Base-by-base conservation (phyloP, 1,284 basidiomycete genomes). In the Moesziomyces parantarcticus region DNA sequence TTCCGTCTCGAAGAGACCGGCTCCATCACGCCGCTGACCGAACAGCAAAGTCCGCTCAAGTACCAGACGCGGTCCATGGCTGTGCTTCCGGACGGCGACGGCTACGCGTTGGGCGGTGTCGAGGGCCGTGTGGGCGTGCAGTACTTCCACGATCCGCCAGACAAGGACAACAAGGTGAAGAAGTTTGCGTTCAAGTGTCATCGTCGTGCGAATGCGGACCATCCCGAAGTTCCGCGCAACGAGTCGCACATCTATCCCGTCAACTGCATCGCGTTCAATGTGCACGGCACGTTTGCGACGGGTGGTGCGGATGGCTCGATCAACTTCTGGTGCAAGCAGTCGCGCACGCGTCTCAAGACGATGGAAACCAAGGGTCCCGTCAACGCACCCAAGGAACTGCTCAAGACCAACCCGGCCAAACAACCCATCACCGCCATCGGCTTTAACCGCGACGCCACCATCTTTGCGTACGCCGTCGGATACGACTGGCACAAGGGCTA, bases 161-260 rank as follows among this genome's bases (percentile, higher is more conserved):
- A 79, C 64, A 79, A 79, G 56, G 77, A 79, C 54, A 43, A 55
- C 43, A 73, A 75, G 40, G 68, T 61, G 39, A 76, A 89, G 83
- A 96, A 96, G 85, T 97, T 96, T 83, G 94, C 92, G 0, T 98
- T 98, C 88, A 96, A 94, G 81, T 97, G 95, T 81, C 95, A 97
- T 84, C 92, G 95, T 42, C 88, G 90, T 5, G 88, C 86, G 43
- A 77, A 87, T 45, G 91, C 92, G 80, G 90, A 92, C 65, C 89
- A 92, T 75, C 78, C 77, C 2, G 77, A 69, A 47, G 62, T 68
- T 13, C 70, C 77, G 1, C 65, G 77, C 23, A 79, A 75, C 52
- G 77, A 77, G 61, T 71, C 78, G 60, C 86, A 94, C 49, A 91
- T 98, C 16, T 98, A 89, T 81, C 89, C 94, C 1, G 94, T 98